Conservation (phyloP, 495 filamentous ascomycete genomes). For the Tuber calosporum region DNA sequence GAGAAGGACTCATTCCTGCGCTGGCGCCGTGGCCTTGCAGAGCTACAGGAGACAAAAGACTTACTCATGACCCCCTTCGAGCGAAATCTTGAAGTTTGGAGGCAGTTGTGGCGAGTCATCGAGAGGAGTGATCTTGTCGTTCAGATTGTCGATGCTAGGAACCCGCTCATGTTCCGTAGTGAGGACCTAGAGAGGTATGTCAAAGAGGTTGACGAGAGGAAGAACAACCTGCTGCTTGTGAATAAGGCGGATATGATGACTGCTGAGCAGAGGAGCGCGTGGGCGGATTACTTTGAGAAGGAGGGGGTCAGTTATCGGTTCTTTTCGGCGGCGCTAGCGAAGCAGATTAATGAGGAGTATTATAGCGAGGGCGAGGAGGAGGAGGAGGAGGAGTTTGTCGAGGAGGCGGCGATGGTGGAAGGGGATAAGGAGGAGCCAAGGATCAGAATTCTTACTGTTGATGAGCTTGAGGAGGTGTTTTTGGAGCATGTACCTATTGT, state of each 20-base stretch:
- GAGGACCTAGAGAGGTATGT: slow-evolving; percentile 93
- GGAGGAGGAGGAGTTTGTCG: slow-evolving; percentile 49
- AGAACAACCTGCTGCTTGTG: slow-evolving; percentile 86
- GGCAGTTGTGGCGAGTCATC: slow-evolving; percentile 96
- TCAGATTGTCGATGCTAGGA: slow-evolving; percentile 96
- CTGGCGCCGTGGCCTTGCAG: slow-evolving; percentile 85
- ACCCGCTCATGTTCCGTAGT: slow-evolving; percentile 86
- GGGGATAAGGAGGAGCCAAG: slow-evolving; percentile 51
- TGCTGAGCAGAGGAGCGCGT: slow-evolving; percentile 67
- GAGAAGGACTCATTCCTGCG: slow-evolving; percentile 76
- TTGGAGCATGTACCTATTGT: slow-evolving; percentile 61
- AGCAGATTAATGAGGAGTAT: slow-evolving; percentile 69
- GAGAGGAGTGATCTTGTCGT: slow-evolving; percentile 93
- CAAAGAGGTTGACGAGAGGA: slow-evolving; percentile 77
- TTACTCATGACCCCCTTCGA: slow-evolving; percentile 98
- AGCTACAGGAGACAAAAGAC: slow-evolving; percentile 86
- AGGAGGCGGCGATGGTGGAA: slow-evolving; percentile 42
- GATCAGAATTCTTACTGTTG: slow-evolving; percentile 77
- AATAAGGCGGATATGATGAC: slow-evolving; percentile 99
- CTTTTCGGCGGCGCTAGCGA: slow-evolving; percentile 89
- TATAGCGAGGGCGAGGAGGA: slow-evolving; percentile 49
- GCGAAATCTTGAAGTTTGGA: slow-evolving; percentile 95
- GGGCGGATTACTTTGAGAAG: slow-evolving; percentile 82
- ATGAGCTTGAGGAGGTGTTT: slow-evolving; percentile 87
- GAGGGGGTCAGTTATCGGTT: slow-evolving; percentile 81